Evolutionary conservation across 352 stramenopile species (phyloP), one percentile per base, ranked within the genome.

Genomic region (Pythium dissimile): DNA sequence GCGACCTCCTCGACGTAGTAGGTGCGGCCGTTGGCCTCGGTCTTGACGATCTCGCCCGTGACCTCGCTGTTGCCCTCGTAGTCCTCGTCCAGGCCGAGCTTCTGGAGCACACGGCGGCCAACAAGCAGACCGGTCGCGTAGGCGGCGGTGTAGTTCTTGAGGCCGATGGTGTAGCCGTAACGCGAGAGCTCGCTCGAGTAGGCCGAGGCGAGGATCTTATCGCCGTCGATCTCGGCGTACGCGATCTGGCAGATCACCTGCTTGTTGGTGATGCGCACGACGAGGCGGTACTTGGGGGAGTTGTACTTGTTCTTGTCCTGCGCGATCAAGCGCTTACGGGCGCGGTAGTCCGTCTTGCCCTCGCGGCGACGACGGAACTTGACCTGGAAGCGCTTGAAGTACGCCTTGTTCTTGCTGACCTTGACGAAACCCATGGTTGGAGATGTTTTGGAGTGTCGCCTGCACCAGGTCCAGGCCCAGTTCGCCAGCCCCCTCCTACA

Each of bases 251-350:
- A 98, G 78, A 99, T 98, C 13, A 99, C 91, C 69, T 98, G 77
- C 58, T 82, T 94, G 88, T 98, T 98, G 56, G 95, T 98, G 74
- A 98, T 95, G 66, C 93, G 90, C 53, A 98, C 94, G 9, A 98
- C 92, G 27, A 98, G 85, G 54, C 94, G 85, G 80, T 98, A 98
- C 88, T 99, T 99, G 57, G 96, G 96, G 63, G 91, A 97, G 83
- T 99, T 98, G 95, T 99, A 99, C 89, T 99, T 99, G 95, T 99
- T 99, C 95, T 99, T 99, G 75, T 98, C 97, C 75, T 99, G 95
- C 58, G 89, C 96, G 67, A 98, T 98, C 1, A 99, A 77, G 69
- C 96, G 89, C 85, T 99, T 99, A 69, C 97, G 96, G 51, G 97
- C 95, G 72, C 97, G 96, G 92, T 99, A 99, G 84, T 99, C 97